Evolutionary conservation across 2,329 filamentous ascomycete genomes (phyloP).

Genomic region (Tricladium varicosporioides): DNA sequence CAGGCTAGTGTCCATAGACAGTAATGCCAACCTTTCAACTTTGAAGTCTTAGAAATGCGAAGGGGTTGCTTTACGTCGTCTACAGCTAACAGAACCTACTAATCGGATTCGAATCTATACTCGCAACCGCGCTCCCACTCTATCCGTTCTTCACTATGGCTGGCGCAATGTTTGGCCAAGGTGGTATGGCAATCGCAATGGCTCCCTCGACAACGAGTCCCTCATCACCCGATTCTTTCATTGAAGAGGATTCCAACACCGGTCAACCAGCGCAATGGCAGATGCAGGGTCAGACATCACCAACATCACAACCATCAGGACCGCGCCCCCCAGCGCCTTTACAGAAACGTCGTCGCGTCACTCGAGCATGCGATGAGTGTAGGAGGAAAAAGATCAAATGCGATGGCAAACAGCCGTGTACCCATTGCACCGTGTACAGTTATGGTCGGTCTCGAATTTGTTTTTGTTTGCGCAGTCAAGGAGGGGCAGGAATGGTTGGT

Average conservation of each 20-base stretch:
- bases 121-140: background rate
- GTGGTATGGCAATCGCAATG: constrained; percentile 17
- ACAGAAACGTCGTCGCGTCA: constrained; percentile 76
- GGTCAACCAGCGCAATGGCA: constrained; percentile 23
- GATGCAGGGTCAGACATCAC: constrained; percentile 20
- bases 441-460: constrained; percentile 67
- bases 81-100: background rate
- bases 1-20: background rate
- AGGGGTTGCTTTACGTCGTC: background rate
- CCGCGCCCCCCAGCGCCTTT: constrained; percentile 45
- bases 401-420: constrained; percentile 84
- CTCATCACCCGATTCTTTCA: constrained; percentile 29
- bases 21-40: background rate
- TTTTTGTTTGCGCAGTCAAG: background rate
- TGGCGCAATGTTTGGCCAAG: constrained; percentile 19
- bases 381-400: constrained; percentile 86
- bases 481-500: background rate
- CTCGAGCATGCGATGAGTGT: constrained; percentile 79
- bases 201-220: constrained; percentile 19
- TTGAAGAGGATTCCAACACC: constrained; percentile 26
- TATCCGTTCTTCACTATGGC: constrained; percentile 12
- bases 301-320: constrained; percentile 14
- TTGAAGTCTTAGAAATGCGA: background rate
- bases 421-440: constrained; percentile 96
- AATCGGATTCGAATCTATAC: too few relatives aligned